Percentiles rank a stretch among this genome's conserved stretches.
Conservation (phyloP, 306 rosid genomes). For the Purshia tridentata region DNA sequence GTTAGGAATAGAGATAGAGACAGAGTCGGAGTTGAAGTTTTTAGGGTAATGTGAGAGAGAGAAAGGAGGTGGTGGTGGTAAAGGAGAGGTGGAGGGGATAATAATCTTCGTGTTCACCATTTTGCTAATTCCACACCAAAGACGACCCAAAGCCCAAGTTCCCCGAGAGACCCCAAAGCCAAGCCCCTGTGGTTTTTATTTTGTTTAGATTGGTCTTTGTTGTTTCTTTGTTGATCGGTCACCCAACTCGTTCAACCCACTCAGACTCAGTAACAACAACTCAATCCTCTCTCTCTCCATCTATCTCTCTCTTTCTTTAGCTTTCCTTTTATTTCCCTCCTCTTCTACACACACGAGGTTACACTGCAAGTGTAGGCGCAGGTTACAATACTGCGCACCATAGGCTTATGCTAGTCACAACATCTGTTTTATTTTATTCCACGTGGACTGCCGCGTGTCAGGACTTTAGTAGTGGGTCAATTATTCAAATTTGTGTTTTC, state of each 20-base stretch:
- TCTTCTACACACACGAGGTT: conserved; percentile 24
- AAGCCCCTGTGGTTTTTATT: conserved; percentile 32
- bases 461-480: background rate
- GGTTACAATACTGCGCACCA: conserved; percentile 27
- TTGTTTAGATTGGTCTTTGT: conserved; percentile 21
- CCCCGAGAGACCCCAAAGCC: conserved; percentile 30
- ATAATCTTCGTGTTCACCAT: conserved; percentile 63
- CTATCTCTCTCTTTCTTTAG: conserved; percentile 23
- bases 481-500: too few relatives aligned
- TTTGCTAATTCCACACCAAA: conserved; percentile 61
- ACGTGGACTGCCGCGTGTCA: background rate
- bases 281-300: conserved; percentile 24
- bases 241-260: conserved; percentile 34
- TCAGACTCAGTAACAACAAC: conserved; percentile 26
- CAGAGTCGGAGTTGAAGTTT: conserved; percentile 19
- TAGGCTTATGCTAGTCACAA: background rate
- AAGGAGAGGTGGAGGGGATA: conserved; percentile 39
- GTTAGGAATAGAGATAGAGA: conserved; percentile 9
- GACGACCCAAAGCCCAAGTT: conserved; percentile 27
- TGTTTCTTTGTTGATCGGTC: conserved; percentile 19
- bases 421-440: background rate
- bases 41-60: conserved; percentile 49
- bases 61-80: conserved; percentile 37
- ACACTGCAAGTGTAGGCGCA: conserved; percentile 60
- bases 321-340: conserved; percentile 25